These are phyloP conservation scores for Monosporascus sp. DNA, from an alignment of 2,329 filamentous ascomycete species.

Conservation along the genomic window DNA sequence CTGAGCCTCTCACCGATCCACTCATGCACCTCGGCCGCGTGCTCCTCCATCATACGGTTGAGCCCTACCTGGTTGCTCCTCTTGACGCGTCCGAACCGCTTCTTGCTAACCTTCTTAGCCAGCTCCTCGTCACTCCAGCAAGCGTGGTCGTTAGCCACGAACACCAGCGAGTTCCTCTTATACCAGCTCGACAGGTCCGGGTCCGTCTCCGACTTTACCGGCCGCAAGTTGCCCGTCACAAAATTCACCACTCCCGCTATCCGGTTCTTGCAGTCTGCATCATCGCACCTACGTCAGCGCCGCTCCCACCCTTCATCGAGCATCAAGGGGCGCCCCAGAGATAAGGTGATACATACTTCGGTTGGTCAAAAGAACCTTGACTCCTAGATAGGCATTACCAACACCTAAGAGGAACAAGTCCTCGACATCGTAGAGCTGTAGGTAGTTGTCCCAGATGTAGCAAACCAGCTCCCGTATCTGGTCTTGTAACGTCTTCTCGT, in stretches of 20 bases:
- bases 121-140: conserved; percentile 66
- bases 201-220: conserved; percentile 74
- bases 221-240: conserved; percentile 69
- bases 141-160: conserved; percentile 67
- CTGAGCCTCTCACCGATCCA: conserved; percentile 43
- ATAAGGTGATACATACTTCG: conserved; percentile 48
- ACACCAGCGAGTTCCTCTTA: conserved; percentile 72
- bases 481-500: conserved; percentile 45
- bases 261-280: conserved; percentile 55
- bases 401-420: conserved; percentile 83
- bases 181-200: conserved; percentile 76
- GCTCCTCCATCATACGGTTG: conserved; percentile 51
- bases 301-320: no score
- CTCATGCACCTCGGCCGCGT: conserved; percentile 43
- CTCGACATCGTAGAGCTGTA: conserved; percentile 68
- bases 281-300: conserved; percentile 5
- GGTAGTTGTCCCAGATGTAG: conserved; percentile 96
- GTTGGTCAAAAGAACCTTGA: conserved; percentile 74
- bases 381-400: conserved; percentile 80
- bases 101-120: conserved; percentile 52
- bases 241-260: conserved; percentile 75
- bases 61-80: conserved; percentile 44
- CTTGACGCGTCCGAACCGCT: conserved; percentile 54
- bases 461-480: conserved; percentile 68
- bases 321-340: no score